These are phyloP conservation scores for Phytophthora ramorum DNA, from an alignment of 352 stramenopile genomes.

Conservation along the genomic window DNA sequence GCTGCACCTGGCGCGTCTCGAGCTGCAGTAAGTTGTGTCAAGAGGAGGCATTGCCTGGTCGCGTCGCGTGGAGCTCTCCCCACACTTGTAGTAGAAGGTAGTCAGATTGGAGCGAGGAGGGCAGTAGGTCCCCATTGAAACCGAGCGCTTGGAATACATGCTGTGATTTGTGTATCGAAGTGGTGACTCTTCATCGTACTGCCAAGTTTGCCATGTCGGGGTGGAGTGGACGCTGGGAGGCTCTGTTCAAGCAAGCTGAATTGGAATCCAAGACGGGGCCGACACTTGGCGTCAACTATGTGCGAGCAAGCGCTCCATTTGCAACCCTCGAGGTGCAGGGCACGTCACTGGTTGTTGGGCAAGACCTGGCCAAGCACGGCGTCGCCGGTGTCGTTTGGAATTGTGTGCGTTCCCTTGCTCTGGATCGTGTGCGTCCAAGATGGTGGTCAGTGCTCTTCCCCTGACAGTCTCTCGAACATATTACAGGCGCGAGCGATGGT, in stretches of 20 bases:
- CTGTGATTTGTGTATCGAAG: constrained; percentile 27
- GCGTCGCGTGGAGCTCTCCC: constrained; percentile 1
- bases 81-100: constrained; percentile 40
- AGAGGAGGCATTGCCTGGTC: constrained; percentile 6
- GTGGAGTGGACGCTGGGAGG: constrained; percentile 39
- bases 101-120: constrained; percentile 22
- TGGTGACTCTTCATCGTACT: constrained; percentile 25
- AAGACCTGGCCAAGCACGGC: constrained; percentile 54
- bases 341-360: constrained; percentile 37
- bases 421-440: constrained; percentile 2
- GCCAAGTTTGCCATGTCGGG: not conserved
- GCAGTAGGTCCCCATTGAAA: constrained; percentile 1
- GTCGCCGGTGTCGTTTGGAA: constrained; percentile 83
- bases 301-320: constrained; percentile 55
- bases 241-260: constrained; percentile 34
- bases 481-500: constrained; percentile 56
- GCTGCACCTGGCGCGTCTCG: constrained; percentile 77
- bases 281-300: constrained; percentile 64
- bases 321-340: constrained; percentile 32
- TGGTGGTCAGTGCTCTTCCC: constrained; percentile 12
- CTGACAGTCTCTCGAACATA: constrained; percentile 17
- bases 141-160: constrained; percentile 28
- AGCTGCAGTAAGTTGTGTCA: constrained; percentile 46
- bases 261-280: constrained; percentile 6
- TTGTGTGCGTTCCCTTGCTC: constrained; percentile 46